Evolutionary conservation across 441 rosid genomes (phyloP), one percentile per base, ranked within the genome.

Genomic region (Codiaeum variegatum): DNA sequence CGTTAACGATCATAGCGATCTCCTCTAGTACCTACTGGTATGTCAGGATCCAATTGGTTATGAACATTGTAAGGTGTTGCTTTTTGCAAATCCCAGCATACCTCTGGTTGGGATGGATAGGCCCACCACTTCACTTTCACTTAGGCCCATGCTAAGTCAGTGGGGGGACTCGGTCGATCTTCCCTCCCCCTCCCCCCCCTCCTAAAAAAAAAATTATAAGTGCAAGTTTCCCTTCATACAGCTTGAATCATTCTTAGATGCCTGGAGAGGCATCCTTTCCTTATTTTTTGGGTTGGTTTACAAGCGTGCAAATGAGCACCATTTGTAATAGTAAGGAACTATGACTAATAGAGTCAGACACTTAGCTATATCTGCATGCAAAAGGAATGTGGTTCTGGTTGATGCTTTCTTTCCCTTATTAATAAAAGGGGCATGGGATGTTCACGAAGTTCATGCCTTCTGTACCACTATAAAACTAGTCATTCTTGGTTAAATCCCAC

Each of bases 41-140:
- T 12, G 47, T 60, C 64, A 60, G 18, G 64, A 29, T 60, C 64
- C 21, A 60, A 60, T 60, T 60, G 24, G 64, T 60, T 23, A 31
- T 60, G 19, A 60, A 42, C 47, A 42, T 42, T 13, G 0, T 12
- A 31, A 31, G 6, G 38, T 31, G 64, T 23, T 60, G 5, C 64
- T 31, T 60, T 60, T 60, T 4, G 11, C 24, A 60, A 60, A 60
- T 60, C 40, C 38, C 42, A 60, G 11, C 64, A 60, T 28, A 16
- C 64, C 40, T 36, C 16, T 60, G 3, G 3, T 60, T 60, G 21
- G 40, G 64, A 60, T 16, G 64, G 64, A 36, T 16, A 60, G 38
- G 11, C 23, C 21, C 64, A 29, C 42, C 7, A 42, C 47, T 42
- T 42, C 5, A 32, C 36, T 32, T 32, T 32, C 47, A 42, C 47